Conservation (phyloP, 371 early-diverging fungal genomes). For the Mucor plumbeus region DNA sequence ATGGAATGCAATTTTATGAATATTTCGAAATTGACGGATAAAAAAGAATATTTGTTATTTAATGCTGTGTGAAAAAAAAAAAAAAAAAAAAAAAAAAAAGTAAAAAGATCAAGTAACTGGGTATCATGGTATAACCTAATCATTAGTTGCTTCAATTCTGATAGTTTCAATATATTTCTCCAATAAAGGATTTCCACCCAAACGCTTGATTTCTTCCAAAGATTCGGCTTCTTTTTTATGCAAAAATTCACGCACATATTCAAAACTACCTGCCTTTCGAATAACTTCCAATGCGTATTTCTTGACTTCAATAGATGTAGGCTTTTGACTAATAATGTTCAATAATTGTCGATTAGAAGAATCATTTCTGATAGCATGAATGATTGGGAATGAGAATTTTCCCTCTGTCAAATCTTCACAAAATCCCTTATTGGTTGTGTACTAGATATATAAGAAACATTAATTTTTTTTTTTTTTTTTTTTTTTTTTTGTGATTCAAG, state of each 20-base stretch:
- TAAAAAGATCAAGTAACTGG: not conserved
- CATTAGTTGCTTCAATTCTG: slow-evolving; percentile 6
- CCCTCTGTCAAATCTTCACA: slow-evolving; percentile 98
- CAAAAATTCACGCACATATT: slow-evolving; percentile 72
- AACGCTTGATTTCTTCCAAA: slow-evolving; percentile 58
- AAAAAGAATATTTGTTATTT: not conserved
- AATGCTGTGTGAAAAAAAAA: not conserved
- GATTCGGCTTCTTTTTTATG: slow-evolving; percentile 64
- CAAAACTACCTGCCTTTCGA: slow-evolving; percentile 78
- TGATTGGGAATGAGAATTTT: slow-evolving; percentile 95
- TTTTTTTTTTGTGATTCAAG: not conserved
- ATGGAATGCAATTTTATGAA: not conserved
- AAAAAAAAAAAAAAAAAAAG: too few relatives aligned
- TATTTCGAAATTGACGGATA: not conserved
- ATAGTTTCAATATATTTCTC: slow-evolving; percentile 56
- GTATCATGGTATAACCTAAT: slow-evolving; percentile 1
- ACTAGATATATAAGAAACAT: slow-evolving; percentile 47
- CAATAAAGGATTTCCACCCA: slow-evolving; percentile 79
- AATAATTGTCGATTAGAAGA: slow-evolving; percentile 69
- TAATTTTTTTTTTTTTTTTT: not conserved
- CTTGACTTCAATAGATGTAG: slow-evolving; percentile 83
- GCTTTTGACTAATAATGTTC: slow-evolving; percentile 87
- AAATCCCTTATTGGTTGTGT: slow-evolving; percentile 92
- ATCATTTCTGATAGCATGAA: slow-evolving; percentile 80
- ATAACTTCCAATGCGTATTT: slow-evolving; percentile 84